Base-by-base conservation (phyloP, 352 stramenopile genomes). In the Globisporangium nagaii region DNA sequence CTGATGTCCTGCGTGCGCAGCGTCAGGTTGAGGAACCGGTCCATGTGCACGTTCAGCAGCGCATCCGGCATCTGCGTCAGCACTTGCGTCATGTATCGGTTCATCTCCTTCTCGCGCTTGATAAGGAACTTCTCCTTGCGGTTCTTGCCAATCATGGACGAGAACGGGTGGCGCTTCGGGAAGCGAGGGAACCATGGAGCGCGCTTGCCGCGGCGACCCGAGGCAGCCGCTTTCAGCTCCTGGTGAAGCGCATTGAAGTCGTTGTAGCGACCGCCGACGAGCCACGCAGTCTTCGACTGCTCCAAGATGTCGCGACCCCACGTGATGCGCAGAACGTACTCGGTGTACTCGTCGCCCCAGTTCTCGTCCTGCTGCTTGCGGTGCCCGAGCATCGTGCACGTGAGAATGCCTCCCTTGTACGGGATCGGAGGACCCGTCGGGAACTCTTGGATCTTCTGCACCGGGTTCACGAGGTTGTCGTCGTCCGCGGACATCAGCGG, bases 101-200 rank as follows among this genome's bases (percentile, higher is more conserved):
- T 95, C 57, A 95, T 79, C 56, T 95, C 85, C 63, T 95, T 95
- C 65, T 95, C 85, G 45, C 85, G 81, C 67, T 89, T 93, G 72
- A 91, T 91, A 58, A 95, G 90, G 59, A 95, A 95, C 65, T 95
- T 93, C 55, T 95, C 85, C 56, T 95, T 73, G 58, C 92, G 81
- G 66, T 95, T 95, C 76, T 95, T 95, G 60, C 85, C 85, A 35
- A 95, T 93, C 75, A 93, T 87, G 17, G 81, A 92, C 60, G 85
- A 95, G 65, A 95, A 93, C 58, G 85, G 85, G 57, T 95, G 85
- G 63, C 85, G 85, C 73, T 93, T 93, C 8, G 85, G 85, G 63
- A 95, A 95, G 4, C 85, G 85, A 41, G 85, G 85, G 72, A 95
- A 95, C 85, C 85, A 95, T 56, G 85, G 85, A 22, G 83, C 83